Conservation (phyloP, 495 filamentous ascomycete species). For the Articulospora tetracladia region DNA sequence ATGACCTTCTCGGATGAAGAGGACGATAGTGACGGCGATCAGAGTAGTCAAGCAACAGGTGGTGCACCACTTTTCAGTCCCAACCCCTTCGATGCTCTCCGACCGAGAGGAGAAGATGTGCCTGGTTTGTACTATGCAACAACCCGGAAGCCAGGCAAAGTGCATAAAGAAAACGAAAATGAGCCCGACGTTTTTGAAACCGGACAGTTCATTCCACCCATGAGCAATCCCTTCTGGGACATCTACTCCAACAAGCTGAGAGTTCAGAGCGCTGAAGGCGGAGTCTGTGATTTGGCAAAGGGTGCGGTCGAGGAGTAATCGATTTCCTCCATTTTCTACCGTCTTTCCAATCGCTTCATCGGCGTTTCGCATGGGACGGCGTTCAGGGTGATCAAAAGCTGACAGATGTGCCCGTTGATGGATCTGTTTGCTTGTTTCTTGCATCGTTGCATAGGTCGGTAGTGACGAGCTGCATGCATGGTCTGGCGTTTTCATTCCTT, state of each 20-base stretch:
- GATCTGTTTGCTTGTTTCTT: no score
- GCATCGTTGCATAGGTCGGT: no score
- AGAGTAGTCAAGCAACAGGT: not conserved
- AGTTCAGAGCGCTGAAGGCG: constrained; percentile 61
- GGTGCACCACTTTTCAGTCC: not conserved
- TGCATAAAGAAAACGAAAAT: not conserved
- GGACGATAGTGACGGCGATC: not conserved
- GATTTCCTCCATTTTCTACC: no score
- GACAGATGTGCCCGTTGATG: no score
- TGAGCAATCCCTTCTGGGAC: constrained; percentile 50
- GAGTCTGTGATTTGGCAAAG: constrained; percentile 37
- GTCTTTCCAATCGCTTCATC: no score
- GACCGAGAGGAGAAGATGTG: not conserved
- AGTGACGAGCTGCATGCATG: no score
- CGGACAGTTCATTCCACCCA: constrained; percentile 19
- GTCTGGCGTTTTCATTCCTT: no score
- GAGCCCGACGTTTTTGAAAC: not conserved
- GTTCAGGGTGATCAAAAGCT: no score
- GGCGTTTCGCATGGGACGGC: no score
- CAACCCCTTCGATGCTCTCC: not conserved
- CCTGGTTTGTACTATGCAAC: not conserved
- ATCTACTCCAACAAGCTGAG: constrained; percentile 60
- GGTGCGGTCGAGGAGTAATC: no score
- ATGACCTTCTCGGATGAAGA: not conserved
- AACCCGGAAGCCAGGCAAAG: not conserved